These are phyloP conservation scores for Pleurotus djamor DNA, from an alignment of 768 basidiomycete genomes.

Conservation along the genomic window DNA sequence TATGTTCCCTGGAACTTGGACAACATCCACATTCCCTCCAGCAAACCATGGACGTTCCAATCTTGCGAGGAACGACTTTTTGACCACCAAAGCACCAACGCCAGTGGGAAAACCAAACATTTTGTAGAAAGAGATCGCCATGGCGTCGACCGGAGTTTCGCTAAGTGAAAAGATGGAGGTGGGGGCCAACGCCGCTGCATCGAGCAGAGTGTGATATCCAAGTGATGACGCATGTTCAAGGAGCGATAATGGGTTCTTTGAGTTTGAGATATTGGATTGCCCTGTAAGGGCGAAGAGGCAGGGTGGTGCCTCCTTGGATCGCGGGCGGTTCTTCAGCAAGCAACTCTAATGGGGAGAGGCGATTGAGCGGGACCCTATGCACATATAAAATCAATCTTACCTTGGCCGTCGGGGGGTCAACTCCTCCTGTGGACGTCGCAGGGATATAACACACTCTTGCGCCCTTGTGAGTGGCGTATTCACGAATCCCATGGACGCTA, in stretches of 20 bases:
- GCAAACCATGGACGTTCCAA: slow-evolving; percentile 82
- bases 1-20: slow-evolving; percentile 75
- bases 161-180: slow-evolving; percentile 66
- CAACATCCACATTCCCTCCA: slow-evolving; percentile 79
- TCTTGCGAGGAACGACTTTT: slow-evolving; percentile 58
- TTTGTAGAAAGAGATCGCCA: slow-evolving; percentile 86
- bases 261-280: slow-evolving; percentile 81
- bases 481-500: slow-evolving; percentile 79
- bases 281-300: slow-evolving; percentile 76
- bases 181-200: slow-evolving; percentile 80
- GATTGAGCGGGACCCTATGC: slow-evolving; percentile 12
- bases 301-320: slow-evolving; percentile 38
- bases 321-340: slow-evolving; percentile 48
- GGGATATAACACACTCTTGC: slow-evolving; percentile 63
- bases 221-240: slow-evolving; percentile 61
- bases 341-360: slow-evolving; percentile 40
- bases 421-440: slow-evolving; percentile 62
- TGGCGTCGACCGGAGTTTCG: slow-evolving; percentile 72
- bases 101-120: slow-evolving; percentile 91
- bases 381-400: slow-evolving; percentile 34
- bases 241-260: slow-evolving; percentile 66
- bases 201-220: slow-evolving; percentile 75
- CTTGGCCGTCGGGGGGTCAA: slow-evolving; percentile 56
- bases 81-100: slow-evolving; percentile 76
- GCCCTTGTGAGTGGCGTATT: slow-evolving; percentile 59